These are phyloP conservation scores for Rostrohypoxylon terebratum DNA, from an alignment of 495 filamentous ascomycete genomes.

Conservation along the genomic window DNA sequence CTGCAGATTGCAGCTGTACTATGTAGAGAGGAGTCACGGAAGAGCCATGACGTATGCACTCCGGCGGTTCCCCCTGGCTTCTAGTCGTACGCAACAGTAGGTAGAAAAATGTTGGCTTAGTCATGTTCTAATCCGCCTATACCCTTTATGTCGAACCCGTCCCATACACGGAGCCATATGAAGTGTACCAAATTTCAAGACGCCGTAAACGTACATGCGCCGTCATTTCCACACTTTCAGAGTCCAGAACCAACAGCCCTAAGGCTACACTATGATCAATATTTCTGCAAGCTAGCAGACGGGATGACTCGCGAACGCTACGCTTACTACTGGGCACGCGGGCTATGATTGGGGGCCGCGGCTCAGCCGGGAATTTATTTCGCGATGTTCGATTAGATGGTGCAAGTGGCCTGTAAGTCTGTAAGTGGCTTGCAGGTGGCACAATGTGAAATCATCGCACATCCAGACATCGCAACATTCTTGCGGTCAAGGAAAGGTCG, in stretches of 20 bases:
- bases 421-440: not conserved
- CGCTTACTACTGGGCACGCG: constrained; percentile 28
- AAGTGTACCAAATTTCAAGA: not conserved
- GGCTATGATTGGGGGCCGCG: constrained; percentile 27
- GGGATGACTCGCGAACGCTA: constrained; percentile 27
- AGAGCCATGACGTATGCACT: constrained; percentile 1
- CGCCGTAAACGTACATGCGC: constrained; percentile 20
- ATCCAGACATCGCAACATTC: not conserved
- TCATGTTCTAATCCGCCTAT: not conserved
- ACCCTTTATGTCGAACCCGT: not conserved
- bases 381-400: not conserved
- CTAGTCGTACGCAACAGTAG: not conserved
- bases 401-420: too few species aligned
- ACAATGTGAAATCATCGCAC: not conserved
- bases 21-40: not conserved
- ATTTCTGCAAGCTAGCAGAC: constrained; percentile 24
- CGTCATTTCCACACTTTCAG: not conserved
- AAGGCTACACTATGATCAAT: constrained; percentile 16
- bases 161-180: not conserved
- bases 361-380: constrained; percentile 21
- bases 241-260: constrained; percentile 16
- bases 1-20: not conserved
- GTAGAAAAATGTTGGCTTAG: not conserved
- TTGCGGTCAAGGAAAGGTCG: constrained; percentile 20
- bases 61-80: not conserved